Evolutionary conservation across 768 basidiomycete species (phyloP).

Genomic region (Inosperma sp.): DNA sequence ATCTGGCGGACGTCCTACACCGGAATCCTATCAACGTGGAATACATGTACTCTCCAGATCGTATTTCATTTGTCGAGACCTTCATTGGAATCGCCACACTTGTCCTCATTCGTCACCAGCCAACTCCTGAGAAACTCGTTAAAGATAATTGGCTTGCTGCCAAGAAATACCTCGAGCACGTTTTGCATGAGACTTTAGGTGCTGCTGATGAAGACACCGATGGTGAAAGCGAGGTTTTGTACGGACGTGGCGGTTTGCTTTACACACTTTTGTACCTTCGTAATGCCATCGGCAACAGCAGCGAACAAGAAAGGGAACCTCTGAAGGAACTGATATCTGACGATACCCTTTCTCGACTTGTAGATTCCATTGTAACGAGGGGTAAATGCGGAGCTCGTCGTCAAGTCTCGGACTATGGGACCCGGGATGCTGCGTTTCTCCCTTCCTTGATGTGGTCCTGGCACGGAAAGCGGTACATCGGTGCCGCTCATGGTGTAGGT

Average conservation of each 20-base stretch:
- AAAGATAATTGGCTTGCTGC: constrained; percentile 19
- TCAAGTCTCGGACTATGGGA: constrained; percentile 29
- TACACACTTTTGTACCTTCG: constrained; percentile 50
- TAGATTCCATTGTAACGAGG: constrained; percentile 43
- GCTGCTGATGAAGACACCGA: constrained; percentile 27
- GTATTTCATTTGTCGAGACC: constrained; percentile 39
- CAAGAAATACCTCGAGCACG: constrained; percentile 22
- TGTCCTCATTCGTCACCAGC: constrained; percentile 26
- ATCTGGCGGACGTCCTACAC: constrained; percentile 19
- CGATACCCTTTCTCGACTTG: constrained; percentile 30
- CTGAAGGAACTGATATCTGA: constrained; percentile 32
- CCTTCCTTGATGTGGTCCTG: constrained; percentile 58
- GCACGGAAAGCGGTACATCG: constrained; percentile 53
- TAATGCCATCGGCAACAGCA: constrained; percentile 11
- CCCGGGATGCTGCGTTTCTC: constrained; percentile 13
- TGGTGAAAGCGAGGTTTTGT: constrained; percentile 53
- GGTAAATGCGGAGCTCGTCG: constrained; percentile 37
- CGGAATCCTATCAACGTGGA: constrained; percentile 12
- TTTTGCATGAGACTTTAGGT: constrained; percentile 19
- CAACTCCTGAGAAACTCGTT: constrained; percentile 21
- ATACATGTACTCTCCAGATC: constrained; percentile 12
- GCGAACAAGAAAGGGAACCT: constrained; percentile 14
- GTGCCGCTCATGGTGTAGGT: constrained; percentile 60
- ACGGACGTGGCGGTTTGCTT: constrained; percentile 54
- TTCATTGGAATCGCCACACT: constrained; percentile 36